Percentiles rank a stretch among this genome's conserved stretches.
Conservation (phyloP, 805 yeast genomes). For the Metschnikowia henanensis region DNA sequence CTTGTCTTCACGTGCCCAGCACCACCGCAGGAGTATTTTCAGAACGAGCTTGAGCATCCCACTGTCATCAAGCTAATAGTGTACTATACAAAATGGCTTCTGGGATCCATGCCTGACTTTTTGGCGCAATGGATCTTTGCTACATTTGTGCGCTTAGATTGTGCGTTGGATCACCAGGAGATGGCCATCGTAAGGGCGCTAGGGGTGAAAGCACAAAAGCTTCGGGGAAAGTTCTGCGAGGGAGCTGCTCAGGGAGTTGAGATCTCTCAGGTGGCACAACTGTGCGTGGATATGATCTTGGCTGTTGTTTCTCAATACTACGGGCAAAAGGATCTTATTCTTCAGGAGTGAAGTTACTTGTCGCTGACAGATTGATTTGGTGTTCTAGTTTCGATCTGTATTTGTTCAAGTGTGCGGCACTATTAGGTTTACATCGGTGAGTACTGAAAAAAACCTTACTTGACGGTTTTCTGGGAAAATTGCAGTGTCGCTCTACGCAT, state of each 20-base stretch:
- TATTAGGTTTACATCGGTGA: too few relatives aligned
- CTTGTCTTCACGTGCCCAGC: conserved; percentile 29
- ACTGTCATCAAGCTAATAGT: conserved; percentile 35
- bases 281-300: conserved; percentile 32
- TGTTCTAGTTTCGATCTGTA: too few relatives aligned
- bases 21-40: conserved; percentile 26
- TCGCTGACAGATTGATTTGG: too few relatives aligned
- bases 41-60: conserved; percentile 27
- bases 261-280: conserved; percentile 12
- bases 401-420: too few relatives aligned
- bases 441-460: too few relatives aligned
- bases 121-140: conserved; percentile 39
- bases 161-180: conserved; percentile 33
- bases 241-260: conserved; percentile 14
- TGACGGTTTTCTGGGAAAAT: too few relatives aligned
- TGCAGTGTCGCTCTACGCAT: too few relatives aligned
- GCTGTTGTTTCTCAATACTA: conserved; percentile 33
- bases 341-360: too few relatives aligned
- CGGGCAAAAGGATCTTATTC: conserved; percentile 34
- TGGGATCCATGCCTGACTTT: conserved; percentile 25
- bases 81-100: conserved; percentile 39
- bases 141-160: conserved; percentile 36
- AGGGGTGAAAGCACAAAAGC: conserved; percentile 38
- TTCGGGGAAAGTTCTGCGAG: conserved; percentile 15
- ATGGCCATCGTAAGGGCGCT: conserved; percentile 34